Percentiles rank a stretch among this genome's conserved stretches.
These are phyloP conservation scores for Acanthamoeba lenticulata DNA, from an alignment of 208 protist species.

Conservation along the genomic window DNA sequence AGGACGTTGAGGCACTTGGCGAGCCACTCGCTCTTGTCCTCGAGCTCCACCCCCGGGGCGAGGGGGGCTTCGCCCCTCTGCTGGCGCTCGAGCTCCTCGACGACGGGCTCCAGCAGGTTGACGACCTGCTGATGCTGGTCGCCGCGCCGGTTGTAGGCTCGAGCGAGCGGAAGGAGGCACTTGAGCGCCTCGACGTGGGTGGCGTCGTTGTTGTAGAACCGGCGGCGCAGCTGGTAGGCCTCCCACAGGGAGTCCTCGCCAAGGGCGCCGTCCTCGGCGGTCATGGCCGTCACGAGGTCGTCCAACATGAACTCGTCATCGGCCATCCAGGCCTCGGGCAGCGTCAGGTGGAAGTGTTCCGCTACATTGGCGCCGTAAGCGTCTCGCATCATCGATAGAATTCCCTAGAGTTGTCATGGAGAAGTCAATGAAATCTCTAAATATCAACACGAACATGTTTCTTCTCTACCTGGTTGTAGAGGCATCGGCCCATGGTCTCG, in stretches of 20 bases:
- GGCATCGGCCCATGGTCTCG: background rate
- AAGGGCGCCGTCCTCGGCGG: background rate
- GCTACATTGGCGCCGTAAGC: background rate
- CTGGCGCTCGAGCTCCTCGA: background rate
- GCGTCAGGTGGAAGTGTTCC: background rate
- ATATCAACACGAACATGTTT: too few relatives aligned
- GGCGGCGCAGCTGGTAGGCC: background rate
- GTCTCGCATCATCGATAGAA: slow-evolving; percentile 9
- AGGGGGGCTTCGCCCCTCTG: background rate
- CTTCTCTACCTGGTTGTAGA: background rate
- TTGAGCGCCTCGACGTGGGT: background rate
- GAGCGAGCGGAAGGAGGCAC: slow-evolving; percentile 14
- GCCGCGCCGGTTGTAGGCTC: background rate
- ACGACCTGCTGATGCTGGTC: background rate
- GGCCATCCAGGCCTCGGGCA: background rate
- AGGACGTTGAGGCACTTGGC: slow-evolving; percentile 47
- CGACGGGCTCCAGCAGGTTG: background rate
- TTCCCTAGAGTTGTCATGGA: background rate
- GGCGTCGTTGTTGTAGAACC: background rate
- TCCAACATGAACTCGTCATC: background rate
- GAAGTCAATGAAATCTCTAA: too few relatives aligned
- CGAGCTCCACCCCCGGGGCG: too few relatives aligned
- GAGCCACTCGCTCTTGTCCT: background rate
- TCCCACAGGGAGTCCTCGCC: slow-evolving; percentile 27
- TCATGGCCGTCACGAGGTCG: background rate